A percentile compares a stretch with the other conserved stretches of the same genome.
Conservation (phyloP, 768 basidiomycete genomes). For the Boletus rex-veris region DNA sequence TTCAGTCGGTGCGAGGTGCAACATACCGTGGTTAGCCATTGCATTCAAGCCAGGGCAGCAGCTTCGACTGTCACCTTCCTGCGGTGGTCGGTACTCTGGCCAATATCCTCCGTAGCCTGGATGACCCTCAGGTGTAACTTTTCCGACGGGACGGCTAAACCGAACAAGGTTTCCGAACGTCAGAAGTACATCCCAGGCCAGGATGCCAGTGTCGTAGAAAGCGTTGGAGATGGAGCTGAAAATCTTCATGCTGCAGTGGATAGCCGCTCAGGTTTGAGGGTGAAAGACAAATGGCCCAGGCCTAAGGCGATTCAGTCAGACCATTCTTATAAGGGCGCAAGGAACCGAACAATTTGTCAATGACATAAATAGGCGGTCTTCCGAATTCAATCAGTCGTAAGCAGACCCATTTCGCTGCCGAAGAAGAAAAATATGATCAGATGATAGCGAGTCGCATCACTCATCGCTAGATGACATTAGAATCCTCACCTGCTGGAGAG, state of each 20-base stretch:
- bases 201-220: not conserved
- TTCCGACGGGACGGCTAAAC: constrained; percentile 39
- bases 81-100: constrained; percentile 61
- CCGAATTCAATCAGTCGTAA: too few relatives aligned
- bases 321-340: not conserved
- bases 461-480: too few relatives aligned
- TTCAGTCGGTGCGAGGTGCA: constrained; percentile 41
- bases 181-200: constrained; percentile 12
- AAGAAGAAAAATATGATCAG: too few relatives aligned
- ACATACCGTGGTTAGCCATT: constrained; percentile 76
- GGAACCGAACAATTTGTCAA: not conserved
- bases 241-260: constrained; percentile 4
- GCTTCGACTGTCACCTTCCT: constrained; percentile 61
- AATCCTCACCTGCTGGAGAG: too few relatives aligned
- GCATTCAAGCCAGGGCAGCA: constrained; percentile 74
- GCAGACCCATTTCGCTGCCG: too few relatives aligned
- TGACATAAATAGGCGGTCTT: too few relatives aligned
- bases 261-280: not conserved
- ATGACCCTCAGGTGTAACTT: constrained; percentile 49
- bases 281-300: not conserved
- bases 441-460: too few relatives aligned
- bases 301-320: not conserved
- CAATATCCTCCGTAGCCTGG: constrained; percentile 59
- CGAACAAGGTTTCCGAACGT: constrained; percentile 13
- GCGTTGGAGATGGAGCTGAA: constrained; percentile 8